Base-by-base conservation (phyloP, 2,329 filamentous ascomycete genomes). In the Penicillium sp. region DNA sequence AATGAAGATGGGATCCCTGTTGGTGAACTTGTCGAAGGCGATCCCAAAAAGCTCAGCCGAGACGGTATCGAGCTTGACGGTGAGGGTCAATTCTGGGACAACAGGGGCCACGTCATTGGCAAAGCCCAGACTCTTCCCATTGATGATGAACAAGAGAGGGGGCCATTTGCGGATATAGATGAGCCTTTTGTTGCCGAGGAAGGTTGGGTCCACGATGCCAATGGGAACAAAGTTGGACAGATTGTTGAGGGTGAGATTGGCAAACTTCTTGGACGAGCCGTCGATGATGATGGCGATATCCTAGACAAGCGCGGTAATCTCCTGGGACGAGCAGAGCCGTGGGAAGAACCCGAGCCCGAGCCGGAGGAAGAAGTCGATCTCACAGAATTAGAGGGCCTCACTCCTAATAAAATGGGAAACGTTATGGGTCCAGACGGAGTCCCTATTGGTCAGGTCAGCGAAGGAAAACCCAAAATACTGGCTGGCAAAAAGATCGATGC, bases 1-100 rank as follows among this genome's bases (percentile, higher is more conserved):
- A 75, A 76, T 33, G 64, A 57, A 1, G 27, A 68, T 4, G 76
- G 79, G 31, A 79, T 77, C 31, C 73, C 79, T 2, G 67, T 81
- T 44, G 86, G 86, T 49, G 81, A 87, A 50, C 71, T 87, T 14
- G 71, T 80, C 14, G 83, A 86, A 56, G 87, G 85, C 62, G 37
- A 22, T 10, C 37, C 37, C n/a, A 42, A 13, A 21, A 13, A 13
- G 19, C 19, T 42, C 10, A 21, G n/a, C 13, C 8, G n/a, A 42
- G n/a, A 19, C 9, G 19, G 37, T 42, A 10, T 13, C 3, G n/a
- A 42, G 19, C 37, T 42, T 21, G 37, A 42, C 11, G 8, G 2
- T 42, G 1, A 42, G 10, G 37, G 19, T 13, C 37, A 21, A 13
- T 42, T 42, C 10, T 42, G 37, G 37, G 37, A 42, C n/a, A 21